A percentile compares a stretch with the other conserved stretches of the same genome.
These are phyloP conservation scores for Pythium oligandrum DNA, from an alignment of 352 stramenopile genomes.

Conservation along the genomic window DNA sequence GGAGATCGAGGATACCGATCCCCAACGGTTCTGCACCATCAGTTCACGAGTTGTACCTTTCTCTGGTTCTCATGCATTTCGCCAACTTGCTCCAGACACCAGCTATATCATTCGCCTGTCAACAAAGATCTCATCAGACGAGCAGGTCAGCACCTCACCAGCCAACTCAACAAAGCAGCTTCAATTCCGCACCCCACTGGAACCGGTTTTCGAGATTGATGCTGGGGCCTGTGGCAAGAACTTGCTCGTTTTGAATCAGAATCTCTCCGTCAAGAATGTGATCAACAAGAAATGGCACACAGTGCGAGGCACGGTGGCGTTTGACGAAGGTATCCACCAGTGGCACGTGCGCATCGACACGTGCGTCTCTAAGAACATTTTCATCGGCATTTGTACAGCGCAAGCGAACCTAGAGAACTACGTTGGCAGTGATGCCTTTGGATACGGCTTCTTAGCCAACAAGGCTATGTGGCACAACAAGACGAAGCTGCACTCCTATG, in stretches of 20 bases:
- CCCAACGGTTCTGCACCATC: too few relatives aligned
- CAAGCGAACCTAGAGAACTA: conserved; percentile 86
- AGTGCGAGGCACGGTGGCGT: conserved; percentile 54
- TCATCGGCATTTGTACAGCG: conserved; percentile 77
- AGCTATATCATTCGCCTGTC: conserved; percentile 15
- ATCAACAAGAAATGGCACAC: conserved; percentile 91
- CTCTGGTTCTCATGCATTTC: conserved; percentile 10
- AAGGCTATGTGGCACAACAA: conserved; percentile 93
- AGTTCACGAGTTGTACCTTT: neutral
- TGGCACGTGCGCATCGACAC: conserved; percentile 88
- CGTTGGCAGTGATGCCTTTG: conserved; percentile 79
- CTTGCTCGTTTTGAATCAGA: conserved; percentile 63
- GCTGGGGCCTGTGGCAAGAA: conserved; percentile 61
- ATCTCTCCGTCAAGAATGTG: conserved; percentile 78
- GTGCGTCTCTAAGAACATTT: conserved; percentile 91
- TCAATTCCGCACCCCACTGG: conserved; percentile 27
- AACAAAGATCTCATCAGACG: neutral
- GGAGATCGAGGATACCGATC: too few relatives aligned
- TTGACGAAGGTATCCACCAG: conserved; percentile 75
- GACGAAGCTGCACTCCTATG: conserved; percentile 82
- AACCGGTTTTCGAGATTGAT: conserved; percentile 75
- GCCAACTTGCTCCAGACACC: conserved; percentile 12
- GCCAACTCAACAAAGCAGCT: neutral
- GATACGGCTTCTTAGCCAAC: conserved; percentile 90
- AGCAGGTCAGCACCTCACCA: too few relatives aligned